Conservation (phyloP, 148 eudicot species). For the Spergularia bocconei region DNA sequence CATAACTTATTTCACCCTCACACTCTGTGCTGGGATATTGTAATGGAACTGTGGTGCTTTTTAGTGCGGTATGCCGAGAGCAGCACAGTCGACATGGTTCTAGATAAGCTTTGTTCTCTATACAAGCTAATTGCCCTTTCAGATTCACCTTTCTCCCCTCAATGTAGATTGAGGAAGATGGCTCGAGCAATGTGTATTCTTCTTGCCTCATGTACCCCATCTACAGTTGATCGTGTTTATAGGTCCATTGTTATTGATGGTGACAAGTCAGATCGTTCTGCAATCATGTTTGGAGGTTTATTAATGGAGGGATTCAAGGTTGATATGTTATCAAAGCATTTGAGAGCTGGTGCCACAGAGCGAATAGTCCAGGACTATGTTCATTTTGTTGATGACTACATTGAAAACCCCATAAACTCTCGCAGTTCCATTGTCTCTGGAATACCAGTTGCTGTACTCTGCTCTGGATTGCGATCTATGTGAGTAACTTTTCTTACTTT, state of each 20-base stretch:
- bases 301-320: conserved; percentile 87
- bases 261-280: conserved; percentile 40
- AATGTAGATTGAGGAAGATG: conserved; percentile 51
- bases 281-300: conserved; percentile 49
- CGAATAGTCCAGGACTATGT: conserved; percentile 53
- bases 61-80: conserved; percentile 66
- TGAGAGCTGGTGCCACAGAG: conserved; percentile 45
- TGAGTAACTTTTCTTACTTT: conserved; percentile 41
- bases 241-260: conserved; percentile 37
- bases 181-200: conserved; percentile 70
- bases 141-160: conserved; percentile 44
- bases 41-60: conserved; percentile 87
- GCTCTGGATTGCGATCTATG: conserved; percentile 69
- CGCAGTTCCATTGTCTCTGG: conserved; percentile 40
- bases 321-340: conserved; percentile 52
- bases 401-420: conserved; percentile 33
- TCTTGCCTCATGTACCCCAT: conserved; percentile 44
- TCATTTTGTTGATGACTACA: conserved; percentile 53
- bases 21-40: conserved; percentile 72
- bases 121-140: conserved; percentile 46
- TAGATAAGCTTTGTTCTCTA: conserved; percentile 65
- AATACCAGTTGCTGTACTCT: conserved; percentile 55
- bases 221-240: conserved; percentile 60
- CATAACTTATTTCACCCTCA: conserved; percentile 85
- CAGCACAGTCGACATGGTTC: conserved; percentile 42